phyloP scores from a whole-genome alignment of 495 filamentous ascomycete genomes.

The Penicillium turbatum region DNA sequence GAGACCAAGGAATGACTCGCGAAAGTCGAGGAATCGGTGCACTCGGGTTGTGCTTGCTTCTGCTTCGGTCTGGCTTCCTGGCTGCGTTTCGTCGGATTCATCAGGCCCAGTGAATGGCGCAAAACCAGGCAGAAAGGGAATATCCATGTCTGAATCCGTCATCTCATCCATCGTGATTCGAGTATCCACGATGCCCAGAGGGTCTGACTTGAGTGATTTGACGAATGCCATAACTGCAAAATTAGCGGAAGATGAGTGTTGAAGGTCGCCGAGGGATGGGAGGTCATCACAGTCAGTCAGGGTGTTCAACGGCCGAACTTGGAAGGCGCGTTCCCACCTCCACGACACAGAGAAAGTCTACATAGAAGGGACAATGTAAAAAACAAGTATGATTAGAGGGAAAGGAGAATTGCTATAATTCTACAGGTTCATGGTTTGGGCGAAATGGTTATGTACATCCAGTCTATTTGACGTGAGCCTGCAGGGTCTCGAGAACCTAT shows the following conservation, averaged over 20 bases:
- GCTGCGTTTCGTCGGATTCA: neutral
- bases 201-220: constrained; percentile 16
- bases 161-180: constrained; percentile 12
- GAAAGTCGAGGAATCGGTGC: neutral
- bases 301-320: neutral
- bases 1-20: constrained; percentile 3
- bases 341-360: constrained; percentile 1
- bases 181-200: constrained; percentile 21
- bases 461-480: constrained; percentile 67
- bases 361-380: neutral
- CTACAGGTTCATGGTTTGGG: constrained; percentile 37
- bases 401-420: constrained; percentile 41
- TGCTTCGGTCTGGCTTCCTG: neutral
- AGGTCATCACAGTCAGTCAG: neutral
- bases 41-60: neutral
- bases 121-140: constrained; percentile 10
- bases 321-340: constrained; percentile 5
- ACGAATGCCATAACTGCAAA: constrained; percentile 8
- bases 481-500: constrained; percentile 70
- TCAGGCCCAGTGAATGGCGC: constrained; percentile 6
- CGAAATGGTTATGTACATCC: constrained; percentile 46
- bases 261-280: constrained; percentile 1
- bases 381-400: constrained; percentile 16
- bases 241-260: neutral
- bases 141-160: neutral